phyloP scores from a whole-genome alignment of 305 asterid genomes.

The Withania somnifera region DNA sequence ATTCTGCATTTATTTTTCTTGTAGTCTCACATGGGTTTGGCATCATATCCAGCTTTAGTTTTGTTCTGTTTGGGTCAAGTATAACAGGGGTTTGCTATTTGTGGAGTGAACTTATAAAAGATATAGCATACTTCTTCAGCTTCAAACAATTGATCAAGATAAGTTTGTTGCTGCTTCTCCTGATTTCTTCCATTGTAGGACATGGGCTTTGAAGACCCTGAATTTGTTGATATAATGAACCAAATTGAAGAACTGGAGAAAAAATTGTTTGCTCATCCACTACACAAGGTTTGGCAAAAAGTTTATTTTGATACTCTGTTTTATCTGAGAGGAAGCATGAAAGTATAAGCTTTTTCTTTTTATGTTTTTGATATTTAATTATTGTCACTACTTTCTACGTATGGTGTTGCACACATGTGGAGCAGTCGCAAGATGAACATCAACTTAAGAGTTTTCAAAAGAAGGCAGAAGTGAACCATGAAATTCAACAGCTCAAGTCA shows the following conservation, averaged over 20 bases:
- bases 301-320: neutral
- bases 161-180: neutral
- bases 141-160: neutral
- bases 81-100: neutral
- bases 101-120: neutral
- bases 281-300: conserved; percentile 54
- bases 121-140: neutral
- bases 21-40: neutral
- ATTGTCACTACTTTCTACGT: conserved; percentile 1
- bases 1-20: neutral
- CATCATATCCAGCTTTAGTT: neutral
- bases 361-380: neutral
- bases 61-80: neutral
- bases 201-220: conserved; percentile 83
- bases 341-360: neutral
- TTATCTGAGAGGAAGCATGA: neutral
- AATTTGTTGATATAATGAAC: conserved; percentile 60
- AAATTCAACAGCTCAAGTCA: conserved; percentile 86
- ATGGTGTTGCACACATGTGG: neutral
- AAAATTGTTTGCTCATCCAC: conserved; percentile 62
- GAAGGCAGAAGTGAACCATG: conserved; percentile 94
- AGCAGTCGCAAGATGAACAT: conserved; percentile 78
- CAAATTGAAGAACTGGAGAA: conserved; percentile 79
- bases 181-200: conserved; percentile 38
- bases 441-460: conserved; percentile 75